Evolutionary conservation across 179 eudicot genomes (phyloP).

Genomic region (Spinacia oleracea): DNA sequence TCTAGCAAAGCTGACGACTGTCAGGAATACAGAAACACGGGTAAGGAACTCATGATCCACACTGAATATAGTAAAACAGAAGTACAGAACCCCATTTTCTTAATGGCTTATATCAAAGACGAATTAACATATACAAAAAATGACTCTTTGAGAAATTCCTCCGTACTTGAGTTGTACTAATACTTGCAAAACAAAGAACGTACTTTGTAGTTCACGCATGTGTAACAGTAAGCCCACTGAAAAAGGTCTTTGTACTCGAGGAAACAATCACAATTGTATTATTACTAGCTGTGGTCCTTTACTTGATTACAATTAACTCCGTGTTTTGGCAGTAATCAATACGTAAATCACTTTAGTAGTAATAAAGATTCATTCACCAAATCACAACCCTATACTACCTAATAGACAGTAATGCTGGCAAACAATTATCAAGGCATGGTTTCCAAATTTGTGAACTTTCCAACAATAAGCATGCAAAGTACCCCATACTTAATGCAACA

Average conservation of each 20-base stretch:
- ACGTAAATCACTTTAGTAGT: neutral
- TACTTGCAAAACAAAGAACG: neutral
- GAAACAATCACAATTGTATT: neutral
- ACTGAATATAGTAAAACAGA: neutral
- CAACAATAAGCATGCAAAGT: too few species aligned
- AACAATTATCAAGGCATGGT: too few species aligned
- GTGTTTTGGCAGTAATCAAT: neutral
- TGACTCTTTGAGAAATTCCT: too few species aligned
- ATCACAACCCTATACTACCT: neutral
- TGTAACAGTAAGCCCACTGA: neutral
- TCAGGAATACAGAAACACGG: constrained; percentile 4
- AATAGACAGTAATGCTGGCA: neutral
- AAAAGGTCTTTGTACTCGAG: neutral
- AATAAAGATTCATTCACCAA: neutral
- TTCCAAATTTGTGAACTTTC: too few species aligned
- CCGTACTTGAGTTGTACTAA: neutral
- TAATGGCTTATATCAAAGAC: neutral
- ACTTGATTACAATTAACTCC: neutral
- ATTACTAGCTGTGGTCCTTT: neutral
- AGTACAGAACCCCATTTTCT: neutral
- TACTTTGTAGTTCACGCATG: neutral
- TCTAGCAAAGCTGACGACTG: constrained; percentile 85
- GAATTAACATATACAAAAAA: neutral
- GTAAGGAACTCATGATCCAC: neutral
- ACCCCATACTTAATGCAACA: too few species aligned